Base-by-base conservation (phyloP, 148 eudicot genomes). In the Beta vulgaris region DNA sequence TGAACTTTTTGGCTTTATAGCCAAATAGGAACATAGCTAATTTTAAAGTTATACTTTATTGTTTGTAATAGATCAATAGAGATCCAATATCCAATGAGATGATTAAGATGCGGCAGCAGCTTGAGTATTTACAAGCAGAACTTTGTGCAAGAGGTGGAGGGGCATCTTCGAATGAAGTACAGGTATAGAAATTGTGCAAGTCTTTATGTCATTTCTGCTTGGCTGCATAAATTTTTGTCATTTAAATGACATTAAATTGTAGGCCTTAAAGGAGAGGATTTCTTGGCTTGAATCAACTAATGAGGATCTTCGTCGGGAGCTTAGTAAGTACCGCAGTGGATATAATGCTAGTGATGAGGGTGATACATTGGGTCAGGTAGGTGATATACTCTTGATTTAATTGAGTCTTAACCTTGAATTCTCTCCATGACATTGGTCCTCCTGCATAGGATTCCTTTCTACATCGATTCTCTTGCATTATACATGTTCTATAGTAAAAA, bases 21-120 rank as follows among this genome's bases (percentile, higher is more conserved):
- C 64, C 49, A 39, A 3, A n/a, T 42, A 6, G 54, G 69, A 57
- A 39, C 40, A 68, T 55, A 44, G 13, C 37, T 51, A 37, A 73
- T 72, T 28, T 23, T 26, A 73, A 21, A 57, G 25, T 64, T 71
- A 44, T 54, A n/a, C 60, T 77, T n/a, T 49, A 36, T 59, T 84
- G 46, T 42, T 31, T 78, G 53, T 37, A 77, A 70, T 80, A 94
- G 98, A 83, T 96, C 49, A 96, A 96, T 66, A 88, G 99, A 87
- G 99, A 96, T 80, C 94, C 99, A 48, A 83, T 91, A 76, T 92
- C 98, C 54, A 89, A 53, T 80, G 99, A 96, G 82, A 92, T 96
- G 98, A 81, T 91, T 78, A 92, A 91, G 85, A 96, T 96, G 99
- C 89, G 99, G 46, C 97, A 92, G 80, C 93, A 95, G 77, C 85